Percentiles rank a stretch among this genome's conserved stretches.
Evolutionary conservation across 1,284 basidiomycete genomes (phyloP).

Genomic region (Xerocomus minutiporus): DNA sequence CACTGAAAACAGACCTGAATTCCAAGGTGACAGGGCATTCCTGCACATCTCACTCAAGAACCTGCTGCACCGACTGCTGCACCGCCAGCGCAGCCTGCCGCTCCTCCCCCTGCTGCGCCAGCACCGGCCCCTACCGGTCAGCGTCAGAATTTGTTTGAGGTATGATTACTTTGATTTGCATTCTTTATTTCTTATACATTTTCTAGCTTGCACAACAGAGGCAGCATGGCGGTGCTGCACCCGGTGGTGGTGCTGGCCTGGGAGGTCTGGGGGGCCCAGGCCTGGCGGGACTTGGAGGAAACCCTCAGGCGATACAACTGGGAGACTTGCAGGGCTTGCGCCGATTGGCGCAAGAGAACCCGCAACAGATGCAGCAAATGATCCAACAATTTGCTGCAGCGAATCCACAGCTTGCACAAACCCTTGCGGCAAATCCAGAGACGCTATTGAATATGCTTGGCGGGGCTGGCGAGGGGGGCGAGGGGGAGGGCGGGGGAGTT

Average conservation of each 20-base stretch:
- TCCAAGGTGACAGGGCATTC: conserved; percentile 61
- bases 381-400: conserved; percentile 75
- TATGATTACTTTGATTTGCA: conserved; percentile 20
- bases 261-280: conserved; percentile 39
- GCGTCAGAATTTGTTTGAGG: conserved; percentile 77
- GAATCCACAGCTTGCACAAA: conserved; percentile 73
- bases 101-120: conserved; percentile 35
- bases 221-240: conserved; percentile 42
- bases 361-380: conserved; percentile 70
- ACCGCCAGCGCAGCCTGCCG: conserved; percentile 36
- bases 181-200: not conserved
- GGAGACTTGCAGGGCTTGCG: conserved; percentile 31
- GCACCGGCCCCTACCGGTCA: conserved; percentile 33
- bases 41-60: conserved; percentile 54
- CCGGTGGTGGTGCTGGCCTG: conserved; percentile 31
- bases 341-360: conserved; percentile 71
- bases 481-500: conserved; percentile 18
- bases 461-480: conserved; percentile 46
- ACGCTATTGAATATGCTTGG: conserved; percentile 60
- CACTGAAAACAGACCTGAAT: conserved; percentile 3
- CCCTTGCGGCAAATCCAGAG: conserved; percentile 67
- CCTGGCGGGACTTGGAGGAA: conserved; percentile 53
- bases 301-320: conserved; percentile 63
- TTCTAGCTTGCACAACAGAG: conserved; percentile 71
- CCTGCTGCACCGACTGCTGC: conserved; percentile 37